Conservation (phyloP, 345 rosid species). For the Nephelium lappaceum region DNA sequence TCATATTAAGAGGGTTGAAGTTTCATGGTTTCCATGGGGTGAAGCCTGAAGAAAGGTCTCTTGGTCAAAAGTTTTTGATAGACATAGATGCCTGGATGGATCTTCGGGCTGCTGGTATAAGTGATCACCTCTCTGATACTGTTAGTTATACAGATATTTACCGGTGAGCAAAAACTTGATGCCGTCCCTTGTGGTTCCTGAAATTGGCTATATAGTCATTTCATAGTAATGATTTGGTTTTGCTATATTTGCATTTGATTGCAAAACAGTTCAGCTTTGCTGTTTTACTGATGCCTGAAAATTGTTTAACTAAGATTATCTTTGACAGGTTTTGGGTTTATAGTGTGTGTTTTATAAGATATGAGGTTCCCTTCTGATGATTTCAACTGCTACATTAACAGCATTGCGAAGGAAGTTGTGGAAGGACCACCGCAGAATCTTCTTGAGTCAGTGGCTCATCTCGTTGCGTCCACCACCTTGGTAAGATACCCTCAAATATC, state of each 20-base stretch:
- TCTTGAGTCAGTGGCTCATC: slow-evolving; percentile 77
- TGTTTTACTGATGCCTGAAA: neutral
- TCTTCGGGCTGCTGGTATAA: slow-evolving; percentile 68
- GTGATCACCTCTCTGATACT: slow-evolving; percentile 65
- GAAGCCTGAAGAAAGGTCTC: slow-evolving; percentile 61
- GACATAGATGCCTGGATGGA: slow-evolving; percentile 97
- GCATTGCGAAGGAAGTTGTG: slow-evolving; percentile 65
- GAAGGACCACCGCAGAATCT: slow-evolving; percentile 75
- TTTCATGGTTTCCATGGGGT: slow-evolving; percentile 92
- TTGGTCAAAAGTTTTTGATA: slow-evolving; percentile 85
- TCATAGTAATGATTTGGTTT: neutral
- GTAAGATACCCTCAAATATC: slow-evolving; percentile 47
- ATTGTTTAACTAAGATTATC: neutral
- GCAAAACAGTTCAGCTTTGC: neutral
- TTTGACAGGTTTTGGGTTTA: neutral
- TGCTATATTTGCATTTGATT: neutral
- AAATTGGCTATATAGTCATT: neutral
- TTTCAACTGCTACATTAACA: slow-evolving; percentile 30
- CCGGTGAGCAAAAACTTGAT: slow-evolving; percentile 42
- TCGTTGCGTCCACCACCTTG: slow-evolving; percentile 57
- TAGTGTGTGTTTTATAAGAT: neutral
- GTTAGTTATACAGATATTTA: slow-evolving; percentile 85
- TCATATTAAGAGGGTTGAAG: slow-evolving; percentile 70
- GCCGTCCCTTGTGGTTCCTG: too few species aligned
- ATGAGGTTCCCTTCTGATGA: neutral